Percentiles rank a stretch among this genome's conserved stretches.
These are phyloP conservation scores for Suillus subalutaceus DNA, from an alignment of 768 basidiomycete species.

Conservation along the genomic window DNA sequence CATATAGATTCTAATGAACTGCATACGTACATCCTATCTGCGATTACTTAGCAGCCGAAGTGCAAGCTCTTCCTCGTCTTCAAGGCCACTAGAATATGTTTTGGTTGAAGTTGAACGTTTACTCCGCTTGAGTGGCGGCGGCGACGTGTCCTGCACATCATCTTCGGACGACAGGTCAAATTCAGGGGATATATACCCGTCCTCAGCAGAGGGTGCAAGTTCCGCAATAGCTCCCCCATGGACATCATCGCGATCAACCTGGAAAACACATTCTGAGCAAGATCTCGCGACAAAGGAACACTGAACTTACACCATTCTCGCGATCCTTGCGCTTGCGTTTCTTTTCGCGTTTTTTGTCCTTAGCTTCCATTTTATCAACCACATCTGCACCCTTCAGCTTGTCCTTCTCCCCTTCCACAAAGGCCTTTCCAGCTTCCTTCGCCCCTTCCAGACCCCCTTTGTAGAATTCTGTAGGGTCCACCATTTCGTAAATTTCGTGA, in stretches of 20 bases:
- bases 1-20: not conserved
- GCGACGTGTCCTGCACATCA: constrained; percentile 32
- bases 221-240: constrained; percentile 27
- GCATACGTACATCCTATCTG: constrained; percentile 8
- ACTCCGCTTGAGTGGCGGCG: constrained; percentile 35
- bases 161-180: constrained; percentile 55
- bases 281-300: not conserved
- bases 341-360: constrained; percentile 88
- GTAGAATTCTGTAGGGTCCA: constrained; percentile 72
- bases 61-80: constrained; percentile 68
- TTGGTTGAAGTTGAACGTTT: constrained; percentile 25
- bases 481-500: constrained; percentile 84
- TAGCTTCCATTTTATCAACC: constrained; percentile 79
- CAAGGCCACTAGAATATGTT: constrained; percentile 35
- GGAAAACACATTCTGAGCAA: constrained; percentile 1
- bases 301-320: constrained; percentile 45
- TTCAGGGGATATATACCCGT: constrained; percentile 73
- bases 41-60: constrained; percentile 52
- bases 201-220: constrained; percentile 48
- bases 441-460: constrained; percentile 67
- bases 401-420: constrained; percentile 72
- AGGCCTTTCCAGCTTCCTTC: constrained; percentile 64
- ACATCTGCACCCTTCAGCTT: constrained; percentile 74
- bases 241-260: constrained; percentile 33
- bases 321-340: constrained; percentile 89